Evolutionary conservation across 2,329 filamentous ascomycete species (phyloP), one percentile per base, ranked within the genome.

Genomic region (Stenocarpella maydis): DNA sequence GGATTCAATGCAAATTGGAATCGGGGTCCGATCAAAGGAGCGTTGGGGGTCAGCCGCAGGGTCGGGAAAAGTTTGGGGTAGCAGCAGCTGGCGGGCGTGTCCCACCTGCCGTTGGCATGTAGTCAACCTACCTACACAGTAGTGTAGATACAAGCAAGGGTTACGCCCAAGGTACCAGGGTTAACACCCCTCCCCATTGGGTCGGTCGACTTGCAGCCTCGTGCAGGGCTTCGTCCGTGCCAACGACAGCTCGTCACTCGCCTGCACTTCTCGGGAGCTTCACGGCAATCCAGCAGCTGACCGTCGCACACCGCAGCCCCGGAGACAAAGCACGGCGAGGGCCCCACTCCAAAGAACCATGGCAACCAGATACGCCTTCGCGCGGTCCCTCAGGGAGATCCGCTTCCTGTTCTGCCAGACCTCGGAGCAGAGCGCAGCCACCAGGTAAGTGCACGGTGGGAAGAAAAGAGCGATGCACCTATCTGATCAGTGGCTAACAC

Each of bases 391-490:
- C 80, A 97, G 94, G 87, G 96, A 99, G 87, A 88, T 99, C 80
- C 92, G 96, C 80, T 99, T 99, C 85, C 88, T 97, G 77, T 95
- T 98, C 85, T 98, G 96, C 86, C 95, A 98, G 84, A 95, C 93
- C 65, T 93, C 92, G 74, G 92, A 97, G 80, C 91, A 94, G 80
- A 97, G 95, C 86, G 92, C 93, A 77, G 91, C 93, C 73, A 91
- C 93, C 73, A 91, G 96, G 96, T 97, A 85, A 78, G 86, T 82
- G n/a, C n/a, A n/a, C n/a, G n/a, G n/a, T n/a, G n/a, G n/a, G n/a
- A n/a, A n/a, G n/a, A n/a, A n/a, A n/a, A n/a, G n/a, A n/a, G n/a
- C n/a, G n/a, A n/a, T n/a, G n/a, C n/a, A n/a, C n/a, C n/a, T n/a
- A n/a, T n/a, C n/a, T n/a, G n/a, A n/a, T n/a, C n/a, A n/a, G n/a